These are phyloP conservation scores for Paraconiothyrium sp. DNA, from an alignment of 2,329 filamentous ascomycete species.

Conservation along the genomic window DNA sequence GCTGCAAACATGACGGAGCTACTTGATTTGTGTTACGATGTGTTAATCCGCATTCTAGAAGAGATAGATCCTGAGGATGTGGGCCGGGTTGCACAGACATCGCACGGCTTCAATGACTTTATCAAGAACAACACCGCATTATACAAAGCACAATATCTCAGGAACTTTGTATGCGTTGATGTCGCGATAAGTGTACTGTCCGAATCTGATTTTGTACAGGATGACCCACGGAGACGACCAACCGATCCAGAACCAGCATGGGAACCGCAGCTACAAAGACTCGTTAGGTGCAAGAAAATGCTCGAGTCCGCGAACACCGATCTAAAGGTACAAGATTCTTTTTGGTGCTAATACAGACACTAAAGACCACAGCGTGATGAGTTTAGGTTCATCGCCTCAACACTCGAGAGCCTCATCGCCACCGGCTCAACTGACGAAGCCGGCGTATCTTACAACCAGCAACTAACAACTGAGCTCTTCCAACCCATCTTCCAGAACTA, in stretches of 20 bases:
- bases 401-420: background rate
- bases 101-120: conserved; percentile 59
- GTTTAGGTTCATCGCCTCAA: background rate
- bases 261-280: conserved; percentile 39
- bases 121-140: conserved; percentile 67
- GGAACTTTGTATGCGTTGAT: conserved; percentile 59
- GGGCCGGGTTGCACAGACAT: conserved; percentile 41
- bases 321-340: conserved; percentile 49
- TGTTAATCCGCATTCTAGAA: conserved; percentile 45
- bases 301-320: conserved; percentile 51
- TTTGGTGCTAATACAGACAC: conserved; percentile 5
- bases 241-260: conserved; percentile 41
- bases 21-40: conserved; percentile 47
- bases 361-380: conserved; percentile 59
- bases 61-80: conserved; percentile 44
- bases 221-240: conserved; percentile 47
- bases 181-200: background rate
- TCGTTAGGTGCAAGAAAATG: conserved; percentile 53
- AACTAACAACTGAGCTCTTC: background rate
- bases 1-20: conserved; percentile 30
- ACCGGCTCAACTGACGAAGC: background rate
- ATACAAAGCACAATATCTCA: conserved; percentile 70
- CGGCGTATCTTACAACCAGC: background rate
- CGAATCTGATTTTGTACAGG: conserved; percentile 35
- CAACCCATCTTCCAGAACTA: background rate